Base-by-base conservation (phyloP, 805 yeast genomes). In the Spathaspora passalidarum region DNA sequence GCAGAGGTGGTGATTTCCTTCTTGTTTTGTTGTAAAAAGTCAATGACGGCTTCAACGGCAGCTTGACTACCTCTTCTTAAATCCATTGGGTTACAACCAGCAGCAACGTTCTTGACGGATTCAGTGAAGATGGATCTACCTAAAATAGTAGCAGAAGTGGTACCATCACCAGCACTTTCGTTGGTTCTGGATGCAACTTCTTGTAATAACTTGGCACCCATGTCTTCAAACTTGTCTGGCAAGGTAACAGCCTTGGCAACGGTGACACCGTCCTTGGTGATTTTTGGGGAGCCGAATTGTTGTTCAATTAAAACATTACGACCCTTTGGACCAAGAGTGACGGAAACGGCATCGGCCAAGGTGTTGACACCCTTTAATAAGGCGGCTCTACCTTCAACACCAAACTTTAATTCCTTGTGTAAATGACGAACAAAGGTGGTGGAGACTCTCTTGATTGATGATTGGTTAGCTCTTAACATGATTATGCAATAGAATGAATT, bases 11-110 rank as follows among this genome's bases (percentile, higher is more conserved):
- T 88, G 71, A 94, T 86, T 68, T 88, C 96, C 70, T 85, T 89
- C 78, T 88, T 91, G 80, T 92, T 83, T 54, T 79, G 65, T 61
- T 87, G 88, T 61, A 92, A 79, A 70, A 79, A 92, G 50, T 84
- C 80, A 54, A 92, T 91, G 42, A 91, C 96, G 37, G 91, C 90
- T 66, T 88, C 92, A 43, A 91, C 98, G 36, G 97, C 99, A 49
- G 96, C 86, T 76, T 91, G 97, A 40, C 96, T 82, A 60, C 99
- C 99, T 66, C 94, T 84, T 80, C 98, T 88, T 64, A 92, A 79
- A 62, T 92, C 98, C 94, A 90, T 91, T 59, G 99, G 98, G 77
- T 92, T 94, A 73, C 97, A 91, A 50, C 99, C 99, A 47, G 98
- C 97, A 51, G 98, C 97, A 38, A 94, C 99, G 62, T 89, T 89